phyloP scores from a whole-genome alignment of 2,329 filamentous ascomycete species.

The Nothophaeocryptopus gaeumannii region DNA sequence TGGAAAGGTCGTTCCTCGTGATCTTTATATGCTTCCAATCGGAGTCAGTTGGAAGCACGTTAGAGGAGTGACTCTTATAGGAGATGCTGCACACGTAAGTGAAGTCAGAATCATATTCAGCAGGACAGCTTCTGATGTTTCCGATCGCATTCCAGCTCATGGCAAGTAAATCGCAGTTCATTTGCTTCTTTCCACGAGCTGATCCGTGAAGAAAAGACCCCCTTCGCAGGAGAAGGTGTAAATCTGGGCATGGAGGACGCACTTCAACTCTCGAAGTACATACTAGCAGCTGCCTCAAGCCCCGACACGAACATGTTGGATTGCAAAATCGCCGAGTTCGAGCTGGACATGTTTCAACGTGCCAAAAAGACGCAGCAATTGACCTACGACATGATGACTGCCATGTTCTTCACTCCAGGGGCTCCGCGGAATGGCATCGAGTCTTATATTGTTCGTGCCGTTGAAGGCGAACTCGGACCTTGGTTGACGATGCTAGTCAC shows the following conservation, averaged over 20 bases:
- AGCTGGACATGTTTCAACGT: slow-evolving; percentile 39
- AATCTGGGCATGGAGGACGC: slow-evolving; percentile 20
- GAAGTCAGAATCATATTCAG: not conserved
- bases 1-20: slow-evolving; percentile 23
- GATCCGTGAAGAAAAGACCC: slow-evolving; percentile 21
- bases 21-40: slow-evolving; percentile 41
- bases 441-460: slow-evolving; percentile 29
- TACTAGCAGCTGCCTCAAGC: slow-evolving; percentile 28
- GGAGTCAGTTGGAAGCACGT: slow-evolving; percentile 39
- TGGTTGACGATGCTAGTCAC: slow-evolving; percentile 19
- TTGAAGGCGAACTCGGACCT: slow-evolving; percentile 22
- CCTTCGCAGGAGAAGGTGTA: slow-evolving; percentile 21
- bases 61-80: slow-evolving; percentile 40
- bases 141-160: no score
- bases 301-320: slow-evolving; percentile 27
- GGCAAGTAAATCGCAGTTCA: no score
- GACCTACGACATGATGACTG: slow-evolving; percentile 46
- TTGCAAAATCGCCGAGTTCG: slow-evolving; percentile 32
- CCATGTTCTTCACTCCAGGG: slow-evolving; percentile 50
- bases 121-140: no score
- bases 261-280: slow-evolving; percentile 33
- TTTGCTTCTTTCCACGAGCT: not conserved
- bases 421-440: slow-evolving; percentile 47
- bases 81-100: slow-evolving; percentile 42
- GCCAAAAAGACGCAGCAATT: slow-evolving; percentile 35